Percentiles rank a stretch among this genome's conserved stretches.
Conservation (phyloP, 768 basidiomycete species). For the Leucogyrophana mollusca region DNA sequence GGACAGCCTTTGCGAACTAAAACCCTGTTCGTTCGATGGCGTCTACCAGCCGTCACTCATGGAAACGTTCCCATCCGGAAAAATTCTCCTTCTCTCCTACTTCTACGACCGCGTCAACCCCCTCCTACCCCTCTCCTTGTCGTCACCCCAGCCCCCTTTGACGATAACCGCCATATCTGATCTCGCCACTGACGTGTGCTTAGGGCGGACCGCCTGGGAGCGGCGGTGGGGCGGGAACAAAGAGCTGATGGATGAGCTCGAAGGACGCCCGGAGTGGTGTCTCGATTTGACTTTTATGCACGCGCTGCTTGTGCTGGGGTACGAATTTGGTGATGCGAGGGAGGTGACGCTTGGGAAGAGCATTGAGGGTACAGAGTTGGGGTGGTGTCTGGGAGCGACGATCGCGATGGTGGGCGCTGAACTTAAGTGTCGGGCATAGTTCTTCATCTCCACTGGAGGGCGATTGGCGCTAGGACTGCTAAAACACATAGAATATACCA, state of each 20-base stretch:
- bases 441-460: no score
- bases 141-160: conserved; percentile 29
- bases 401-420: conserved; percentile 69
- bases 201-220: conserved; percentile 61
- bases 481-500: no score
- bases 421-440: conserved; percentile 49
- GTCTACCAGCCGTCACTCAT: conserved; percentile 94
- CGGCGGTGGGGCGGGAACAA: conserved; percentile 44
- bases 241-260: conserved; percentile 63
- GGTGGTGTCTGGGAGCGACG: conserved; percentile 89
- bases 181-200: conserved; percentile 73
- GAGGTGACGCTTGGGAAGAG: conserved; percentile 82
- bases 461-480: no score
- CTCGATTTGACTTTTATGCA: conserved; percentile 97
- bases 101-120: conserved; percentile 94
- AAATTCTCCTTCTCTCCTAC: conserved; percentile 91
- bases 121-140: conserved; percentile 45
- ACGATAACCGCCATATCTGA: conserved; percentile 58
- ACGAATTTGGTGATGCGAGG: conserved; percentile 76
- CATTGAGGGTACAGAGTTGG: conserved; percentile 86
- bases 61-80: conserved; percentile 84
- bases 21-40: conserved; percentile 96
- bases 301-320: conserved; percentile 80
- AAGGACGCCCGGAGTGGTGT: conserved; percentile 90
- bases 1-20: conserved; percentile 76